Evolutionary conservation across 192 early-diverging fungal genomes (phyloP), one percentile per base, ranked within the genome.

Genomic region (Coemansia sp.): DNA sequence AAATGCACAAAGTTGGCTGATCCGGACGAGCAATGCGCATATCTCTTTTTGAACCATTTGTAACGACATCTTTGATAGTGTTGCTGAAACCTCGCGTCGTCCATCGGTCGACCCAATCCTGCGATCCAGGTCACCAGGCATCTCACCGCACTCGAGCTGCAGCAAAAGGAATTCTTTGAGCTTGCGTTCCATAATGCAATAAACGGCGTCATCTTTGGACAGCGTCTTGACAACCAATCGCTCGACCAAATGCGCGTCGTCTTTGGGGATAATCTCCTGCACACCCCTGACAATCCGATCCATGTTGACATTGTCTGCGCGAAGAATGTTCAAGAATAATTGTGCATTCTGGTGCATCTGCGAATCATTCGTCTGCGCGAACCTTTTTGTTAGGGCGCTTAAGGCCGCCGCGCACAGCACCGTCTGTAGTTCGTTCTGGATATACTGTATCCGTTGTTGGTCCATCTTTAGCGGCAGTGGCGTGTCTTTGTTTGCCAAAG

Each of bases 401-500:
- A 74, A 49, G 15, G 66, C 66, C 14, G 57, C 54, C 11, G 66
- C 37, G 49, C 66, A 61, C 10, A 68, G 37, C 5, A 74, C 13
- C 1, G 67, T 61, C 39, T 74, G 72, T 0, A 74, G 40, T 21
- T 74, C 66, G 55, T 74, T 74, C 40, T 74, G 72, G 19, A 74
- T 34, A 12, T 45, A 33, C 12, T 46, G 49, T 15, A 74, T 68
- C 10, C 72, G 72, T 9, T 17, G 19, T 12, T 25, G 57, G 19
- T 74, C 72, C 57, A 74, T 14, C 17, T 51, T 42, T 42, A 67
- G 62, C 19, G 72, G 61, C 13, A 25, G 24, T 5, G 72, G 72
- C 17, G 39, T 53, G 2, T 44, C 22, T 22, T 63, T 40, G 14
- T 27, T 10, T 21, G 17, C 39, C 17, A 62, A 23, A 6, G 62